Conservation (phyloP, 106 monocot species). For the Dioscorea zingiberensis region DNA sequence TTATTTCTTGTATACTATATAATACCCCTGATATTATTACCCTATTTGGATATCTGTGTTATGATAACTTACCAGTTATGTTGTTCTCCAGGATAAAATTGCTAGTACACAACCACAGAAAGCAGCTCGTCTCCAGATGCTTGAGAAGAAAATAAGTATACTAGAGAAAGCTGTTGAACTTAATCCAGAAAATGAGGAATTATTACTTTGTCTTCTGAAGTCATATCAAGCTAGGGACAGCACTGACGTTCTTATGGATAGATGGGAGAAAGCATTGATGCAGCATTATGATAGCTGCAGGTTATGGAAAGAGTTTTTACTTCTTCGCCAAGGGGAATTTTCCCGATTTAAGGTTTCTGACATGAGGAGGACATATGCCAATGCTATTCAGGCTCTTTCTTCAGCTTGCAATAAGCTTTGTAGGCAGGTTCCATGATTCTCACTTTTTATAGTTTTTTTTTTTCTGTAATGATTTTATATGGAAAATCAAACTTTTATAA, state of each 20-base stretch:
- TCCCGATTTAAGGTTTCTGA: constrained; percentile 92
- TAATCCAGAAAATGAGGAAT: constrained; percentile 76
- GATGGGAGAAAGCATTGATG: constrained; percentile 76
- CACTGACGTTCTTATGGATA: constrained; percentile 39
- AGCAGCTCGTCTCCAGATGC: constrained; percentile 78
- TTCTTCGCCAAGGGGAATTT: constrained; percentile 67
- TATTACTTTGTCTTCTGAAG: constrained; percentile 69
- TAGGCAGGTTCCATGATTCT: constrained; percentile 76
- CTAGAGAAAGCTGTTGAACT: constrained; percentile 89
- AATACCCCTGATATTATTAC: too few species aligned
- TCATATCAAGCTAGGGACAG: constrained; percentile 72
- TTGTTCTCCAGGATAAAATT: constrained; percentile 65
- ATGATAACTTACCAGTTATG: too few species aligned
- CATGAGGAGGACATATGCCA: constrained; percentile 56
- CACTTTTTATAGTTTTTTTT: constrained; percentile 3
- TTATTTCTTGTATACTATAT: too few species aligned
- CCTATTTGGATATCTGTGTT: too few species aligned
- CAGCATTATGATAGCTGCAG: constrained; percentile 66
- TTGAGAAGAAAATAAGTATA: constrained; percentile 95
- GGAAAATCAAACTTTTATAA: neutral
- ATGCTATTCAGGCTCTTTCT: constrained; percentile 85
- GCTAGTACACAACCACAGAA: constrained; percentile 70
- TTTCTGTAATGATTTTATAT: neutral
- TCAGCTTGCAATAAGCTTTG: constrained; percentile 68
- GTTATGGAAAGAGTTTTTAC: constrained; percentile 88